These are phyloP conservation scores for Pontederia paniculata DNA, from an alignment of 176 grass and related monocot genomes.

Conservation along the genomic window DNA sequence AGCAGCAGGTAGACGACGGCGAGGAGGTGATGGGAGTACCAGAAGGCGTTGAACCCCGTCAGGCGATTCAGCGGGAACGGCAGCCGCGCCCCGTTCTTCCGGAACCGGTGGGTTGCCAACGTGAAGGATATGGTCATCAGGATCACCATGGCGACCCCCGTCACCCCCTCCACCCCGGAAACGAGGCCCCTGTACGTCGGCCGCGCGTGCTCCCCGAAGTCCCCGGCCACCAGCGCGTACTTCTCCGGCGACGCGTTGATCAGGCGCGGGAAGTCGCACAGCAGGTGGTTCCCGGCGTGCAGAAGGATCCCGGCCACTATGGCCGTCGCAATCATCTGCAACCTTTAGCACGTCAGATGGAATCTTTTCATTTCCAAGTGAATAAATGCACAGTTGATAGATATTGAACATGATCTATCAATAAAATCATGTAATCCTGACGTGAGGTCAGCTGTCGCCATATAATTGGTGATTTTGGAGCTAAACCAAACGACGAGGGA, in stretches of 20 bases:
- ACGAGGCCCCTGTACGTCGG: conserved; percentile 60
- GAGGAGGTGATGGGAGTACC: conserved; percentile 96
- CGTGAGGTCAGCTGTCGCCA: too few species aligned
- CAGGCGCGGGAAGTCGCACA: conserved; percentile 86
- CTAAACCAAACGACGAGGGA: too few species aligned
- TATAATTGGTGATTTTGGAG: too few species aligned
- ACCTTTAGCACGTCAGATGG: neutral
- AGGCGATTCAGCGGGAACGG: conserved; percentile 85
- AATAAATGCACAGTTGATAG: conserved; percentile 22
- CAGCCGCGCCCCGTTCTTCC: conserved; percentile 70
- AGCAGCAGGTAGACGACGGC: conserved; percentile 73
- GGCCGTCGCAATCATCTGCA: conserved; percentile 90
- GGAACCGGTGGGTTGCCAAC: conserved; percentile 91
- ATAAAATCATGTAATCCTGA: neutral
- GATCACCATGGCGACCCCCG: conserved; percentile 82
- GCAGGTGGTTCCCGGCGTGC: conserved; percentile 91
- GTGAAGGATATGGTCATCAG: conserved; percentile 78
- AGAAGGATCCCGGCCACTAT: conserved; percentile 77
- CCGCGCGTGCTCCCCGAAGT: conserved; percentile 37
- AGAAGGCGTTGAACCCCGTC: conserved; percentile 95
- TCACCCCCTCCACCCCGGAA: conserved; percentile 54
- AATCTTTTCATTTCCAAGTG: too few species aligned
- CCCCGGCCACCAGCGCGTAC: conserved; percentile 38
- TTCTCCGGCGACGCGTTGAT: conserved; percentile 43
- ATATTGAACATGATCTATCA: neutral